These are phyloP conservation scores for Lactarius hengduanensis DNA, from an alignment of 768 basidiomycete species.

Conservation along the genomic window DNA sequence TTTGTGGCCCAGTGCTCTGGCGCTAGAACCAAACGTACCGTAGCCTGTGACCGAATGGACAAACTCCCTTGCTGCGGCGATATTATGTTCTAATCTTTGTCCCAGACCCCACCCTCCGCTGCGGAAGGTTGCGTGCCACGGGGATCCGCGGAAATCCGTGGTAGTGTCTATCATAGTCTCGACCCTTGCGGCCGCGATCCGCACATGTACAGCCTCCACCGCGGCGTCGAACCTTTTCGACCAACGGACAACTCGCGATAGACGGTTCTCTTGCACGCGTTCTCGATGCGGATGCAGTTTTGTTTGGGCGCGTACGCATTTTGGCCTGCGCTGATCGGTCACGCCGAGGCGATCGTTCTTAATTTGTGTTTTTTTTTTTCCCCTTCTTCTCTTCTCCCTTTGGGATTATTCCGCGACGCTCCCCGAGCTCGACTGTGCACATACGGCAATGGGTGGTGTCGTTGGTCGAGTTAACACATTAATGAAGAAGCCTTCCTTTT, in stretches of 20 bases:
- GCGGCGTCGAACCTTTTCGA: background rate
- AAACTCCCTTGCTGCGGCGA: background rate
- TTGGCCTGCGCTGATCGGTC: background rate
- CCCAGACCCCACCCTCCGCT: background rate
- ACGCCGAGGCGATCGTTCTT: slow-evolving; percentile 2
- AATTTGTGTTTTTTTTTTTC: background rate
- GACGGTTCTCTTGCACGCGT: background rate
- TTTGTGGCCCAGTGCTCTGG: background rate
- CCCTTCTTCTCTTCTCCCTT: background rate
- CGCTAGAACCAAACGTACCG: background rate
- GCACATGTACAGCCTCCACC: background rate
- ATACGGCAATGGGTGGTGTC: background rate
- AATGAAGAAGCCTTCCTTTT: background rate
- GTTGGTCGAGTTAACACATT: background rate
- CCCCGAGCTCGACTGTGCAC: background rate
- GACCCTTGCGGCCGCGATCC: background rate
- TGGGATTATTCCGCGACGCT: background rate
- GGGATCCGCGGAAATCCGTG: background rate
- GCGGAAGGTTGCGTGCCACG: background rate
- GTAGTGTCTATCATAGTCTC: background rate
- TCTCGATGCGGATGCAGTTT: background rate
- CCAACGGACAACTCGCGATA: background rate
- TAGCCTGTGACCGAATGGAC: background rate
- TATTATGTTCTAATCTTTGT: too few relatives aligned
- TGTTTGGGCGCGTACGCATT: background rate